Conservation (phyloP, 2,329 filamentous ascomycete species). For the Pseudogymnoascus sp. region DNA sequence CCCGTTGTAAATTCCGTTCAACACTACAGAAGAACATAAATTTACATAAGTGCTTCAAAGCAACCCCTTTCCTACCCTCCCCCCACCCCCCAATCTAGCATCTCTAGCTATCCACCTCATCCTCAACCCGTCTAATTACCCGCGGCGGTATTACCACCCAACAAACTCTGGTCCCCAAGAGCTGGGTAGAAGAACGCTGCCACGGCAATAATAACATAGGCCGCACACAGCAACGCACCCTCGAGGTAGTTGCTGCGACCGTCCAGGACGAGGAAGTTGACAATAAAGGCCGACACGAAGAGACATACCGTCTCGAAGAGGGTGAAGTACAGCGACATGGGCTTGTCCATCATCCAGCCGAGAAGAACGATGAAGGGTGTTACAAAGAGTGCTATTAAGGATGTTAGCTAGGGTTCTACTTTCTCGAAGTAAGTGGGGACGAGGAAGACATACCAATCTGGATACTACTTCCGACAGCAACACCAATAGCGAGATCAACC, state of each 20-base stretch:
- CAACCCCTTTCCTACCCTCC: background rate
- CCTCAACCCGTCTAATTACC: slow-evolving; percentile 14
- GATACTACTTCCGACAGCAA: slow-evolving; percentile 62
- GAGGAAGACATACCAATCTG: slow-evolving; percentile 47
- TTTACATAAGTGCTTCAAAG: background rate
- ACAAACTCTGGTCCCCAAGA: slow-evolving; percentile 37
- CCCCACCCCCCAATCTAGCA: background rate
- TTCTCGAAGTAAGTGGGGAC: background rate
- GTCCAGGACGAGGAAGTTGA: slow-evolving; percentile 80
- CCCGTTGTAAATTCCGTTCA: background rate
- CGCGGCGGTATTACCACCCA: slow-evolving; percentile 25
- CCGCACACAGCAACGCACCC: slow-evolving; percentile 59
- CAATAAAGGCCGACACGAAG: slow-evolving; percentile 76
- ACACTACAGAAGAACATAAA: background rate
- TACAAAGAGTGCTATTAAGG: slow-evolving; percentile 47
- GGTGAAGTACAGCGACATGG: slow-evolving; percentile 79
- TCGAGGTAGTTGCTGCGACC: slow-evolving; percentile 83
- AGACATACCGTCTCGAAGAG: slow-evolving; percentile 82
- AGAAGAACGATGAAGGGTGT: slow-evolving; percentile 63
- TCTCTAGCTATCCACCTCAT: background rate
- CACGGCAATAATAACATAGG: slow-evolving; percentile 59
- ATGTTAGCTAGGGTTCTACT: background rate
- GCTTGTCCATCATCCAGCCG: slow-evolving; percentile 58
- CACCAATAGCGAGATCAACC: slow-evolving; percentile 66
- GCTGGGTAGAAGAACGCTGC: slow-evolving; percentile 60